Conservation (phyloP, 2,329 filamentous ascomycete species). For the Calonectria leucothoes region DNA sequence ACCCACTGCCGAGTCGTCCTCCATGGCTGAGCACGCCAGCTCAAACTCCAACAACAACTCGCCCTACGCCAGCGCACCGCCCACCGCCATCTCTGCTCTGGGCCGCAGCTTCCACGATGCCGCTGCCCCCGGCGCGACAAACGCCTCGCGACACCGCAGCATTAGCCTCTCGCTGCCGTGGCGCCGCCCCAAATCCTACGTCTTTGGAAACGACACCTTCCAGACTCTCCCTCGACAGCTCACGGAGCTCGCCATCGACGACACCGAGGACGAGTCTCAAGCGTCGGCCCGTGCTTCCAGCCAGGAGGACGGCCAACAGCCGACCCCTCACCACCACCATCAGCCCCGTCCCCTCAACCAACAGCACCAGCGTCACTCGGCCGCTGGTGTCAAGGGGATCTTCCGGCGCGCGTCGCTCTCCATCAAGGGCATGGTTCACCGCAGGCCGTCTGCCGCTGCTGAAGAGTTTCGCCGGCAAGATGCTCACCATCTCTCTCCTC, state of each 20-base stretch:
- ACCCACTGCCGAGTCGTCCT: constrained; percentile 30
- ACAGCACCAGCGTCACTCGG: constrained; percentile 39
- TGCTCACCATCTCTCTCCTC: constrained; percentile 21
- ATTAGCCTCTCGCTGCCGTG: constrained; percentile 63
- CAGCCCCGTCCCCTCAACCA: constrained; percentile 38
- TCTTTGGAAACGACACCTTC: constrained; percentile 50
- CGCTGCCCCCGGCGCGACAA: constrained; percentile 12
- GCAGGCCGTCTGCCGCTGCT: constrained; percentile 56
- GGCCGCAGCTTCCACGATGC: constrained; percentile 18
- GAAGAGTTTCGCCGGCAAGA: constrained; percentile 45
- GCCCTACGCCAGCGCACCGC: background rate
- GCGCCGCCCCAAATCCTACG: constrained; percentile 59
- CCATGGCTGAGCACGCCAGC: constrained; percentile 8
- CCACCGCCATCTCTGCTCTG: constrained; percentile 16
- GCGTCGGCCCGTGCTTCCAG: constrained; percentile 33
- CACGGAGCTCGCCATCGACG: constrained; percentile 48
- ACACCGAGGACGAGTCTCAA: constrained; percentile 41
- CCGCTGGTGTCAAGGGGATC: constrained; percentile 59
- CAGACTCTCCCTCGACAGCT: constrained; percentile 42
- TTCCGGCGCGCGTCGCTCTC: constrained; percentile 68
- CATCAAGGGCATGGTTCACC: constrained; percentile 63
- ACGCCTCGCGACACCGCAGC: constrained; percentile 57
- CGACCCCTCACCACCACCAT: constrained; percentile 40
- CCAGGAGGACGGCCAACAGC: constrained; percentile 39
- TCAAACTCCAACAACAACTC: background rate